phyloP scores from a whole-genome alignment of 169 alveolate species.

The Cyclospora cayetanensis region DNA sequence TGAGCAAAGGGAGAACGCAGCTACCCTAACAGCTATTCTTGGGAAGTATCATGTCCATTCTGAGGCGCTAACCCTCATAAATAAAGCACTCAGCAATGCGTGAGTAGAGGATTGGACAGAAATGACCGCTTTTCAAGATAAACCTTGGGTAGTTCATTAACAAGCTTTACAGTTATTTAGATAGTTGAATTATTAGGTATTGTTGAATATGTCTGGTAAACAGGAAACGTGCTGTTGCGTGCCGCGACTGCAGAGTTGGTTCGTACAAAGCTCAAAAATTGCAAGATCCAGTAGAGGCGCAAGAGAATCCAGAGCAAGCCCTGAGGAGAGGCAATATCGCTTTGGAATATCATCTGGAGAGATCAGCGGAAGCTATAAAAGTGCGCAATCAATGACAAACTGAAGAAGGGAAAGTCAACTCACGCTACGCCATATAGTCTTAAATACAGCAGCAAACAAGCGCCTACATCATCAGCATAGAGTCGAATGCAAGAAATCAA shows the following conservation, averaged over 20 bases:
- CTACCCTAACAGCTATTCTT: conserved; percentile 39
- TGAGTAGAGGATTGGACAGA: no score
- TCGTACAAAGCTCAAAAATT: background rate
- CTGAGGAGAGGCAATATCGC: conserved; percentile 47
- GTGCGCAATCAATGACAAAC: no score
- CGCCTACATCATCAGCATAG: no score
- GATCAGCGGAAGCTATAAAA: background rate
- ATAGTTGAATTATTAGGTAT: no score
- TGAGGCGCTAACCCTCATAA: conserved; percentile 20
- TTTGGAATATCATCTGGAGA: conserved; percentile 6
- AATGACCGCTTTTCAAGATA: no score
- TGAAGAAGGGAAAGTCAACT: no score
- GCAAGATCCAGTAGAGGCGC: background rate
- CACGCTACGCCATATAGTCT: no score
- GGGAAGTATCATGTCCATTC: background rate
- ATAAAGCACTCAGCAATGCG: conserved; percentile 32
- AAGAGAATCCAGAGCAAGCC: conserved; percentile 57
- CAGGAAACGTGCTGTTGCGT: background rate
- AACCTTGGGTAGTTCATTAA: no score
- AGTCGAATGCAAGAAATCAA: no score
- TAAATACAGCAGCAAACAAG: no score
- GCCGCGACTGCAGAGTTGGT: background rate
- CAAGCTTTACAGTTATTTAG: no score
- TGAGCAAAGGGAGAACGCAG: conserved; percentile 11
- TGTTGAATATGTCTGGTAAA: no score